Percentiles rank a stretch among this genome's conserved stretches.
These are phyloP conservation scores for Aschersonia sp. DNA, from an alignment of 2,329 filamentous ascomycete species.

Conservation along the genomic window DNA sequence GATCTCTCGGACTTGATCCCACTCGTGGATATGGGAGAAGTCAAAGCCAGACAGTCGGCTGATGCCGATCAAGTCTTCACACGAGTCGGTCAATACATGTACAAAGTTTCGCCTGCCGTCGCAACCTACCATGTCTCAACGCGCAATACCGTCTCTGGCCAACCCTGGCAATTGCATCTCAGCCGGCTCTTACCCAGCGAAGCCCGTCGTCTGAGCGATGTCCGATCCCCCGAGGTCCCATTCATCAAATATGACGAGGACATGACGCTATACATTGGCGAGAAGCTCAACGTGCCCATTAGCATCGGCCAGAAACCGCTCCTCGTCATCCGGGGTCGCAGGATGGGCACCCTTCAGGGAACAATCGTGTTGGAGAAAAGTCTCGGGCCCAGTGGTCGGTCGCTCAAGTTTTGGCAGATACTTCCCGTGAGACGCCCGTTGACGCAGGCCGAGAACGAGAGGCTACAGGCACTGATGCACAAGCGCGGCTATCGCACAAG, in stretches of 20 bases:
- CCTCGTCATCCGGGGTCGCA: neutral
- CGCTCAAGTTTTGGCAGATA: neutral
- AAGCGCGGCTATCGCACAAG: neutral
- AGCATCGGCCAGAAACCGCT: neutral
- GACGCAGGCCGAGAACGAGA: neutral
- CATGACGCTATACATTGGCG: neutral
- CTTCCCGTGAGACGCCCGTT: neutral
- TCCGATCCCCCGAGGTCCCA: neutral
- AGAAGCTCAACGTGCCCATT: neutral
- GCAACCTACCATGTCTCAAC: neutral
- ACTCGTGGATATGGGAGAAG: neutral
- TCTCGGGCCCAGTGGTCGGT: neutral
- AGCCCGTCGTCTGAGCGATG: neutral
- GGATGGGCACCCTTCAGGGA: neutral
- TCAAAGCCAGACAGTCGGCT: neutral
- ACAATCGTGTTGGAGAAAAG: neutral
- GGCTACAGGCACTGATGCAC: slow-evolving; percentile 1
- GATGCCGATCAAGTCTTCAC: neutral
- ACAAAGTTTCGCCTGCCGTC: neutral
- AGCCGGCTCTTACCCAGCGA: neutral
- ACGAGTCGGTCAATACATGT: neutral
- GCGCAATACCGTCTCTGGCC: neutral
- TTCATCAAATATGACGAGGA: neutral
- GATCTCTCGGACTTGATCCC: neutral
- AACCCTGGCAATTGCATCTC: neutral